Base-by-base conservation (phyloP, 495 filamentous ascomycete genomes). In the Eremomyces bilateralis region DNA sequence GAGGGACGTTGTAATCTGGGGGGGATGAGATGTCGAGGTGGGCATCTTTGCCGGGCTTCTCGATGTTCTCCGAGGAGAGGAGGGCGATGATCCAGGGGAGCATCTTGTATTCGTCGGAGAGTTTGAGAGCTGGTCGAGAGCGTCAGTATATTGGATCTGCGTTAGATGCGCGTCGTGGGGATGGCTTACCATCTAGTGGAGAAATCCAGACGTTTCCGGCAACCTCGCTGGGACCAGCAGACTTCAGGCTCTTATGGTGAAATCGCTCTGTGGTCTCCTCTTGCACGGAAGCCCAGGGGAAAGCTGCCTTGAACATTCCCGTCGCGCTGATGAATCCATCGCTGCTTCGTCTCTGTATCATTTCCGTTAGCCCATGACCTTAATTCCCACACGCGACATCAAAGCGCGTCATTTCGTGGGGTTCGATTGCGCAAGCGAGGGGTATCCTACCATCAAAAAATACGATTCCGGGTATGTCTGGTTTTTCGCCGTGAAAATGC, bases 241-340 rank as follows among this genome's bases (percentile, higher is more conserved):
- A 70, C 20, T 67, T 55, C 15, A 85, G 69, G 5, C 55, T 45
- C 54, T 88, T 92, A 48, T 95, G 64, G 44, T 80, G 85, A 42
- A 73, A 77, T 41, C 84, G 76, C 62, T 97, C 88, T 4, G 59
- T 60, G 41, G 76, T 71, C 54, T 97, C 88, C 50, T 97, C 90
- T 4, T 71, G 67, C 20, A 66, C 56, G 38, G 76, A 73, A 11
- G 88, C 82, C 64, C 83, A 95, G 2, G 88, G 88, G 53, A 94
- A 97, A 4, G 85, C 80, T 37, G 90, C 90, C 59, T 95, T 97
- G 65, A 95, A 97, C 90, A 97, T 95, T 50, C 90, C 88, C 34
- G 88, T 95, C 4, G 88, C 83, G 46, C 82, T 93, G 25, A 97
- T 71, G 49, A 64, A 94, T 25, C 90, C 90, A 58, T 97, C 88